Base-by-base conservation (phyloP, 2,329 filamentous ascomycete genomes). In the Alternaria alternata region DNA sequence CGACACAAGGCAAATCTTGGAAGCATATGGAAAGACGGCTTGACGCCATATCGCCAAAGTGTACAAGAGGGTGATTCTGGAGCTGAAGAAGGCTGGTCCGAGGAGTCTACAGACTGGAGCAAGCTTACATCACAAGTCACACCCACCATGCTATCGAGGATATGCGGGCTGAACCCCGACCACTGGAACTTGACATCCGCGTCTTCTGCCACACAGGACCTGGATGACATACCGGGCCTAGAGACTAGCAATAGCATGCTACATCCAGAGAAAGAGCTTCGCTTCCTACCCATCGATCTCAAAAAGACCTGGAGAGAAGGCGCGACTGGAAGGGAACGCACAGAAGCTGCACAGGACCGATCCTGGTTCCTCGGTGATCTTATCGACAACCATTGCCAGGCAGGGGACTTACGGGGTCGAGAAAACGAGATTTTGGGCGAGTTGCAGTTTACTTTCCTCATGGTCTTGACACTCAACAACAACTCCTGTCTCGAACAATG, bases 401-500 rank as follows among this genome's bases (percentile, higher is more conserved):
- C 74, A 32, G 62, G 67, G 16, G 63, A 71, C 43, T 53, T 66
- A 28, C 67, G 70, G 32, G 64, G 52, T 20, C 68, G 59, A 46
- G 76, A 79, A 57, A 65, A 64, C 39, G 73, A 75, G 51, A 73
- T 80, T 12, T 72, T 89, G 14, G 88, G 86, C 16, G 88, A 89
- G 68, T 68, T 89, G 55, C 86, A 89, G 65, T 87, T 89, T 68
- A 82, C 82, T 32, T 89, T 89, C 66, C 74, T 89, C 9, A 88
- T 87, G 84, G 81, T 87, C 2, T 69, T 89, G 59, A 88, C 86
- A 5, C 78, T 89, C 63, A 88, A 88, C 79, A 90, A 89, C 70
- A 88, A 86, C 71, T 88, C 87, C 2, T 89, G 87, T 68, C 77
- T 89, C 4, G 86, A 89, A 71, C 87, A 89, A 70, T 90, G 88